Conservation (phyloP, 2,329 filamentous ascomycete species). For the Alternaria incomplexa region DNA sequence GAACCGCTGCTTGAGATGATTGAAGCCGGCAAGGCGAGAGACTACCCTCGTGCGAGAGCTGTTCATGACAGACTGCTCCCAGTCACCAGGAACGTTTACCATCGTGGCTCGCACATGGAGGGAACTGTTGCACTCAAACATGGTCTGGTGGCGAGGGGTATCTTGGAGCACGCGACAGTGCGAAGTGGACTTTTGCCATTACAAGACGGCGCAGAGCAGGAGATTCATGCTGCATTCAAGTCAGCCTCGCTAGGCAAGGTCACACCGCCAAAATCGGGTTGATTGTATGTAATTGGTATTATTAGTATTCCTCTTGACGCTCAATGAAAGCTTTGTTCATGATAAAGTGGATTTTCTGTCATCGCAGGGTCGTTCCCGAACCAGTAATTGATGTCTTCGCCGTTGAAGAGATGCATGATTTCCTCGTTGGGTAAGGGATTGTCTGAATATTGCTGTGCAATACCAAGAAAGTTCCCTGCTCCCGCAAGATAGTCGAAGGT, state of each 20-base stretch:
- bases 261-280: conserved; percentile 19
- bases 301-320: background rate
- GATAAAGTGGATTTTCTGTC: conserved; percentile 4
- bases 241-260: conserved; percentile 45
- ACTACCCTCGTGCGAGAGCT: conserved; percentile 56
- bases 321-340: background rate
- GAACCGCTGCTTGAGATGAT: conserved; percentile 59
- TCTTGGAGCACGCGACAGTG: conserved; percentile 58
- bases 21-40: conserved; percentile 57
- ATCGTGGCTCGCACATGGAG: conserved; percentile 63
- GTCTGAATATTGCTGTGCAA: conserved; percentile 31
- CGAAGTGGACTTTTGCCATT: conserved; percentile 57
- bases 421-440: conserved; percentile 30
- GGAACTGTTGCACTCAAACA: conserved; percentile 60
- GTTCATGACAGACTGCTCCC: conserved; percentile 60
- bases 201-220: conserved; percentile 51
- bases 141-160: conserved; percentile 58
- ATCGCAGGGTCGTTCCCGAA: conserved; percentile 11
- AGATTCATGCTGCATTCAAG: conserved; percentile 53
- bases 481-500: conserved; percentile 16
- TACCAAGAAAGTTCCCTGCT: conserved; percentile 28
- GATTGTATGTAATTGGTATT: background rate
- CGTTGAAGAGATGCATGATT: conserved; percentile 31
- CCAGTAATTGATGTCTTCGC: conserved; percentile 27
- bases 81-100: conserved; percentile 61